Percentiles rank a stretch among this genome's conserved stretches.
Evolutionary conservation across 306 rosid species (phyloP).

Genomic region (Pterocarpus santalinus): DNA sequence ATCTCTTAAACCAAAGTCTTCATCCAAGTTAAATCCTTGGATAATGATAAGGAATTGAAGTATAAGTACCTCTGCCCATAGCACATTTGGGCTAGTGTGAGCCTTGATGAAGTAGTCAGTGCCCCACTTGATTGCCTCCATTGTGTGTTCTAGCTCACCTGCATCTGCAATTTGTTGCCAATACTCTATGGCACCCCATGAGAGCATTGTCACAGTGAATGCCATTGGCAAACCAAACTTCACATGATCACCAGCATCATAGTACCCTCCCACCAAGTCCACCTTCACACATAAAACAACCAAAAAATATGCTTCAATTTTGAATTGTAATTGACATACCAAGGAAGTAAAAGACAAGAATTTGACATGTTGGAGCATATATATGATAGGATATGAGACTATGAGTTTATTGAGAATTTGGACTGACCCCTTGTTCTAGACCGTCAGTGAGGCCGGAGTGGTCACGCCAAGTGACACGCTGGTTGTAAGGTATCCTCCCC

Average conservation of each 20-base stretch:
- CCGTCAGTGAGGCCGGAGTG: slow-evolving; percentile 99
- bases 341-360: not conserved
- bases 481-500: slow-evolving; percentile 90
- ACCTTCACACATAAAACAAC: slow-evolving; percentile 58
- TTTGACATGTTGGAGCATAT: not conserved
- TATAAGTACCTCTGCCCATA: slow-evolving; percentile 88
- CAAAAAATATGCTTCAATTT: not conserved
- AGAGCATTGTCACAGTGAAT: slow-evolving; percentile 94
- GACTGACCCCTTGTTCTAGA: slow-evolving; percentile 82
- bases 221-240: slow-evolving; percentile 98
- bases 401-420: slow-evolving; percentile 13
- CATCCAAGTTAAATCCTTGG: not conserved
- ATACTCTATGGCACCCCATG: slow-evolving; percentile 88
- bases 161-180: slow-evolving; percentile 71
- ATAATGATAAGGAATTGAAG: not conserved
- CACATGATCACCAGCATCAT: slow-evolving; percentile 99
- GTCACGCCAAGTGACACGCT: slow-evolving; percentile 91
- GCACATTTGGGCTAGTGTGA: slow-evolving; percentile 86
- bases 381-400: too few species aligned
- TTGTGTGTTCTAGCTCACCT: slow-evolving; percentile 81
- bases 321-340: slow-evolving; percentile 22
- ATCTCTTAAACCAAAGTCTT: not conserved
- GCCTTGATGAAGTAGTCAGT: slow-evolving; percentile 98
- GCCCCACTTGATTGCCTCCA: slow-evolving; percentile 98
- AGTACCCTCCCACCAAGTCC: slow-evolving; percentile 96